Percentiles rank a stretch among this genome's conserved stretches.
These are phyloP conservation scores for Aeschynomene evenia DNA, from an alignment of 306 rosid genomes.

Conservation along the genomic window DNA sequence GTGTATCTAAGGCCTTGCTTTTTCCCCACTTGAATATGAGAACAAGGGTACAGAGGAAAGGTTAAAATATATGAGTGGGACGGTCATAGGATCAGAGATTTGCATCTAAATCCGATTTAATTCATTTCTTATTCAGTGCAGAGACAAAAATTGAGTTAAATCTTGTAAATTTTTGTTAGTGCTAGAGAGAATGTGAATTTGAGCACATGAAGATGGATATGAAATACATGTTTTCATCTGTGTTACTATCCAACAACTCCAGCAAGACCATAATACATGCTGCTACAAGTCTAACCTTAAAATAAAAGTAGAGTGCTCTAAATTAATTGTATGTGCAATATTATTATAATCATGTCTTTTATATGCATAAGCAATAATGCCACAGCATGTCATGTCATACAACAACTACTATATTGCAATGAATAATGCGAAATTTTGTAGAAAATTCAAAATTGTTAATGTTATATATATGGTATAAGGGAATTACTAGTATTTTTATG, in stretches of 20 bases:
- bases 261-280: background rate
- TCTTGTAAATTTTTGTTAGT: conserved; percentile 12
- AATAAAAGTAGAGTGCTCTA: too few relatives aligned
- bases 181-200: conserved; percentile 17
- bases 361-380: too few relatives aligned
- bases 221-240: background rate
- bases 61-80: conserved; percentile 11
- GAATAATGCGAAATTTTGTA: too few relatives aligned
- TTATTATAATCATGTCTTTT: too few relatives aligned
- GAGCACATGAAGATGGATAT: background rate
- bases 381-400: too few relatives aligned
- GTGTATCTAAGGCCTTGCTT: conserved; percentile 10
- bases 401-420: too few relatives aligned
- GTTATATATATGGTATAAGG: background rate
- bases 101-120: conserved; percentile 39
- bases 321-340: too few relatives aligned
- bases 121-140: conserved; percentile 29
- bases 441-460: background rate
- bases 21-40: conserved; percentile 27
- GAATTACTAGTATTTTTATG: background rate
- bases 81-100: conserved; percentile 23
- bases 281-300: too few relatives aligned
- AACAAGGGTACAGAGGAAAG: conserved; percentile 15
- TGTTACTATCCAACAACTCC: background rate
- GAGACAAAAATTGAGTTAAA: conserved; percentile 3